These are phyloP conservation scores for Prunus salicina DNA, from an alignment of 306 rosid genomes.

Conservation along the genomic window DNA sequence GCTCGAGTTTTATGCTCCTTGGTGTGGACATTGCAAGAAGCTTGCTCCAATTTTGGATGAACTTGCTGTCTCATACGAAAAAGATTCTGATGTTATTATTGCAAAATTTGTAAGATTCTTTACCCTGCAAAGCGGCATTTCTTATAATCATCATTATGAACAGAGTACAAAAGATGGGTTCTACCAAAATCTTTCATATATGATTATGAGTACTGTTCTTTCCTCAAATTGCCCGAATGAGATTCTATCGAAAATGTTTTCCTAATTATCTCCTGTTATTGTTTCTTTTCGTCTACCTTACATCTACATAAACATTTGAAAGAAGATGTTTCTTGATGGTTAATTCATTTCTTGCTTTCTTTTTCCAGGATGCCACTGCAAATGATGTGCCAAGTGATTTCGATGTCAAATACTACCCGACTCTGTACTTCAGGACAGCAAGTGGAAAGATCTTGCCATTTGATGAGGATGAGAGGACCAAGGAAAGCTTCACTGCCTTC, in stretches of 20 bases:
- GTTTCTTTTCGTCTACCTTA: not conserved
- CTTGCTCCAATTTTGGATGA: slow-evolving; percentile 92
- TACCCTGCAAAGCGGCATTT: not conserved
- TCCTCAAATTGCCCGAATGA: not conserved
- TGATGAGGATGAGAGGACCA: slow-evolving; percentile 59
- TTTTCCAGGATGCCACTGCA: slow-evolving; percentile 79
- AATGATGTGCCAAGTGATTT: slow-evolving; percentile 69
- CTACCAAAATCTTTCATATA: no score
- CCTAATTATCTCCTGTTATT: not conserved
- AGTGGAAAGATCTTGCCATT: slow-evolving; percentile 58
- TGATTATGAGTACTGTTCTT: not conserved
- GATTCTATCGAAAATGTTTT: not conserved
- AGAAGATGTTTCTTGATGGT: not conserved
- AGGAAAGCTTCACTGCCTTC: slow-evolving; percentile 67
- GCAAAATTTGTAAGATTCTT: slow-evolving; percentile 72
- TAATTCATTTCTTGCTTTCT: not conserved
- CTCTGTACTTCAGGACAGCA: slow-evolving; percentile 67
- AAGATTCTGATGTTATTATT: slow-evolving; percentile 59
- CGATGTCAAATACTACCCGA: slow-evolving; percentile 82
- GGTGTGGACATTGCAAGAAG: slow-evolving; percentile 95
- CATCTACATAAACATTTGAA: no score
- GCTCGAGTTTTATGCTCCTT: slow-evolving; percentile 90
- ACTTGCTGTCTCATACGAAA: slow-evolving; percentile 71
- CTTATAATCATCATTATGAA: not conserved
- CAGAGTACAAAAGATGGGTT: not conserved